Evolutionary conservation across 2,329 filamentous ascomycete species (phyloP), one percentile per base, ranked within the genome.

Genomic region (Talaromyces islandicus): DNA sequence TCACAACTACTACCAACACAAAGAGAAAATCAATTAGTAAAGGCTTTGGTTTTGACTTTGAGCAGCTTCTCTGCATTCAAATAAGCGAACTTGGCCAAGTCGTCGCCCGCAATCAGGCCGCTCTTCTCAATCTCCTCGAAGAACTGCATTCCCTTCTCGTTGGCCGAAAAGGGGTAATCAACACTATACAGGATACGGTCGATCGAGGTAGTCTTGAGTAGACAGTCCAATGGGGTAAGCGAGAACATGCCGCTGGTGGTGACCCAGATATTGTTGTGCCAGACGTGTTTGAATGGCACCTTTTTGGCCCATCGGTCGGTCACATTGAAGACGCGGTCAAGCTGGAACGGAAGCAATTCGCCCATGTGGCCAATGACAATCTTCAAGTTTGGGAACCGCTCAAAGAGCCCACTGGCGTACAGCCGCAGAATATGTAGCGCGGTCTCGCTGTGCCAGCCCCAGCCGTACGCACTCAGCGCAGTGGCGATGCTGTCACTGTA

Each of bases 151-250:
- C 82, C 83, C 12, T 77, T 77, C 59, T 80, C 76, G 60, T 79
- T 83, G 53, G 71, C 72, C 43, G 76, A 76, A 56, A 85, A 84
- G 0, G 83, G 84, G 64, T 85, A 85, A 64, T 85, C 83, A 10
- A 84, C 79, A 60, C 80, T 84, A 64, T 81, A 85, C 65, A 86
- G 58, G 0, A 86, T 75, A n/a, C 75, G 74, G 25, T 84, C 81
- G 17, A 77, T 72, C 19, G 63, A 64, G 38, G 62, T 67, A 29
- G 65, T 66, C 55, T 64, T 68, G 53, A 77, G 60, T 48, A 78
- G 57, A 27, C 70, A 70, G 11, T 75, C 75, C 70, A 86, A 65
- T 5, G 78, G 80, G 58, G 72, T 75, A 17, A 85, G 61, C 29
- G 78, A 77, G 68, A 80, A 83, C 59, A 80, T 77, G 2, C 83